Conservation (phyloP, 805 yeast genomes). For the Lachancea sp. region DNA sequence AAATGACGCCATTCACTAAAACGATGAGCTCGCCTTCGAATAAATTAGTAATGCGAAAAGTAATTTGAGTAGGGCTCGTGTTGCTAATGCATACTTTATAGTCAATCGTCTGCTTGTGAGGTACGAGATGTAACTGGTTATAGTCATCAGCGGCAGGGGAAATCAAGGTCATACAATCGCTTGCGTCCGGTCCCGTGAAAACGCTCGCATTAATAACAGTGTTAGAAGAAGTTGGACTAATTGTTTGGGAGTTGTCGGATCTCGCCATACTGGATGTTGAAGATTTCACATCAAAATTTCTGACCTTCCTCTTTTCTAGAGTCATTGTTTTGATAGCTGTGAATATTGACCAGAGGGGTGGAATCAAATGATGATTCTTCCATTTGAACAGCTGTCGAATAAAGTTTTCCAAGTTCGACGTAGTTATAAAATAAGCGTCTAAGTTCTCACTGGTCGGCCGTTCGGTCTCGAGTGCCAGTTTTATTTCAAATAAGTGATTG, state of each 20-base stretch:
- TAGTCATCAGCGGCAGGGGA: conserved; percentile 30
- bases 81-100: conserved; percentile 40
- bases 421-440: conserved; percentile 10
- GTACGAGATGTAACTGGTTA: conserved; percentile 25
- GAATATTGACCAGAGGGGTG: conserved; percentile 50
- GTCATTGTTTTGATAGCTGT: conserved; percentile 47
- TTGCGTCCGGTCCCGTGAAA: conserved; percentile 27
- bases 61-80: conserved; percentile 47
- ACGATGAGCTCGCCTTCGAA: conserved; percentile 39
- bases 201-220: conserved; percentile 26
- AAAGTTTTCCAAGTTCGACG: conserved; percentile 29
- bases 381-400: conserved; percentile 27
- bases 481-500: conserved; percentile 21
- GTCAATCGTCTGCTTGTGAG: conserved; percentile 29
- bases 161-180: conserved; percentile 34
- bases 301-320: conserved; percentile 40
- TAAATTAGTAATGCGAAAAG: conserved; percentile 44
- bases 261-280: conserved; percentile 1
- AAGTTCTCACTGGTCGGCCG: neutral
- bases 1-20: conserved; percentile 57
- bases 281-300: conserved; percentile 26
- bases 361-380: conserved; percentile 29
- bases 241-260: conserved; percentile 11
- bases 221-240: conserved; percentile 21
- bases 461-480: conserved; percentile 11